These are phyloP conservation scores for Eucalyptus pauciflora DNA, from an alignment of 345 rosid genomes.

Conservation along the genomic window DNA sequence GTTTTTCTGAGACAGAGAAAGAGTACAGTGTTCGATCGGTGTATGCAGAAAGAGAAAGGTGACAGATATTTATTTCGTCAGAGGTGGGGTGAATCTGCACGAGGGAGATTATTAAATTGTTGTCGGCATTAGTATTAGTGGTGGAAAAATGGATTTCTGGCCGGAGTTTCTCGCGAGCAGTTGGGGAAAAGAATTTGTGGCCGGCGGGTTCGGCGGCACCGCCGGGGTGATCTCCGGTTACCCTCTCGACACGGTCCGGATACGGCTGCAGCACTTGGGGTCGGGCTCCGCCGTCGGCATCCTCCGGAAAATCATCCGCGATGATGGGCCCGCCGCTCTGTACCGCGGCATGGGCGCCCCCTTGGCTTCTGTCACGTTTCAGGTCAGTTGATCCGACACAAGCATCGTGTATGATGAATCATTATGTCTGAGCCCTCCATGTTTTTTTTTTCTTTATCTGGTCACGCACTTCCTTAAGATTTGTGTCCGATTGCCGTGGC, in stretches of 20 bases:
- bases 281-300: conserved; percentile 54
- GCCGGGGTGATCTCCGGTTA: conserved; percentile 92
- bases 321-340: conserved; percentile 63
- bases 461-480: neutral
- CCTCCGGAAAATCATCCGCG: conserved; percentile 43
- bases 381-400: conserved; percentile 21
- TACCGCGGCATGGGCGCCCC: conserved; percentile 94
- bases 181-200: conserved; percentile 82
- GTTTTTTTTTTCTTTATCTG: neutral
- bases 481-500: neutral
- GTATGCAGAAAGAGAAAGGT: neutral
- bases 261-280: conserved; percentile 58
- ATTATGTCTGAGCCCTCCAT: neutral
- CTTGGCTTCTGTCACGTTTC: conserved; percentile 86
- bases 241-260: conserved; percentile 80
- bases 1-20: neutral
- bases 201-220: conserved; percentile 88
- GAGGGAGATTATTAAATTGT: neutral
- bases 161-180: conserved; percentile 85
- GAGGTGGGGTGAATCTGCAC: neutral
- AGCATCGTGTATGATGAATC: neutral
- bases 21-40: neutral
- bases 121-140: neutral
- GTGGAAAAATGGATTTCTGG: conserved; percentile 66
- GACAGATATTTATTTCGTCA: neutral